A percentile compares a stretch with the other conserved stretches of the same genome.
These are phyloP conservation scores for Silene uniflora DNA, from an alignment of 148 eudicot genomes.

Conservation along the genomic window DNA sequence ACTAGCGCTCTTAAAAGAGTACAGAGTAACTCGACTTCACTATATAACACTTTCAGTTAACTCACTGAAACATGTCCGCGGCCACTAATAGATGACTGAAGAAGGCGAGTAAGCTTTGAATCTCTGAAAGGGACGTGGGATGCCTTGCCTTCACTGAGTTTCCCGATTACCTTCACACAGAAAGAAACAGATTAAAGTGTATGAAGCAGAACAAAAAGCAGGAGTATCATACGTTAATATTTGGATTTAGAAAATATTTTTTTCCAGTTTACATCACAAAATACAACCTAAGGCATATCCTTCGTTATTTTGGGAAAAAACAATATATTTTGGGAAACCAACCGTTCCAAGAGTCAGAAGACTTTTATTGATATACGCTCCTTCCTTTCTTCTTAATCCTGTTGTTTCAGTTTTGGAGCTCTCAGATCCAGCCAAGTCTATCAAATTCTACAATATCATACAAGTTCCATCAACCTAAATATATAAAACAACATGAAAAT, in stretches of 20 bases:
- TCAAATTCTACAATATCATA: slow-evolving; percentile 60
- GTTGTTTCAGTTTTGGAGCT: slow-evolving; percentile 99
- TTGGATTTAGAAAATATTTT: background rate
- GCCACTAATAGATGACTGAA: slow-evolving; percentile 93
- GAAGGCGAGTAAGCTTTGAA: slow-evolving; percentile 94
- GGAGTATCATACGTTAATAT: background rate
- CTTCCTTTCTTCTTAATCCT: slow-evolving; percentile 96
- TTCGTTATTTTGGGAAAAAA: slow-evolving; percentile 2
- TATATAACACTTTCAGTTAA: background rate
- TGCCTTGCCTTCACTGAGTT: slow-evolving; percentile 97
- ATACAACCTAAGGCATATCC: background rate
- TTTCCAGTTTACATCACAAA: background rate
- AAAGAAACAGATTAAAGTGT: slow-evolving; percentile 13
- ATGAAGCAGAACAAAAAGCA: background rate
- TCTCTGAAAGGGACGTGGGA: slow-evolving; percentile 94
- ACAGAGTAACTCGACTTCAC: background rate
- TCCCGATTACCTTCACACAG: slow-evolving; percentile 80
- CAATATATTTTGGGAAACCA: slow-evolving; percentile 27
- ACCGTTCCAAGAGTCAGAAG: slow-evolving; percentile 99
- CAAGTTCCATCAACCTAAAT: slow-evolving; percentile 13
- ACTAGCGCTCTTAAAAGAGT: background rate
- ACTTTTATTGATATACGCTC: slow-evolving; percentile 96
- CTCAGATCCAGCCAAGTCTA: slow-evolving; percentile 98
- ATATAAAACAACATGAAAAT: background rate
- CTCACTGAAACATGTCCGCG: slow-evolving; percentile 98